Evolutionary conservation across 192 early-diverging fungal genomes (phyloP).

Genomic region (Backusella westeae): DNA sequence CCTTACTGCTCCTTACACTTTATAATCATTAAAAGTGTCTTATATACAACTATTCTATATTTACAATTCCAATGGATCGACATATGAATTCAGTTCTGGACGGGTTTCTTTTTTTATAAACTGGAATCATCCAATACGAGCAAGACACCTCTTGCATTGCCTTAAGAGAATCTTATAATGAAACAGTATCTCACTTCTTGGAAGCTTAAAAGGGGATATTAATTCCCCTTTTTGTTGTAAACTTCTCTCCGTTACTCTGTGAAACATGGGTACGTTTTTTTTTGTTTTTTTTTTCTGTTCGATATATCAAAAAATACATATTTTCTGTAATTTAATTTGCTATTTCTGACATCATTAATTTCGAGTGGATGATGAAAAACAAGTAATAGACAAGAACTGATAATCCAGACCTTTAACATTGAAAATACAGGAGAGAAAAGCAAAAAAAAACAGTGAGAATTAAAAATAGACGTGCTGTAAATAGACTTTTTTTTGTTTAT

Average conservation of each 20-base stretch:
- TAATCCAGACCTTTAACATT: not conserved
- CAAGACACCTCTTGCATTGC: not conserved
- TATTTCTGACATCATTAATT: not conserved
- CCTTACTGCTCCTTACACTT: conserved; percentile 2
- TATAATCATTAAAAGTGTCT: conserved; percentile 2
- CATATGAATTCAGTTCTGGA: not conserved
- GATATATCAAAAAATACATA: no score
- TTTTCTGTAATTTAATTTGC: not conserved
- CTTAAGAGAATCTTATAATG: not conserved
- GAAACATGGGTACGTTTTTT: not conserved
- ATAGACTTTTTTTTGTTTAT: not conserved
- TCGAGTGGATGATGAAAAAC: not conserved
- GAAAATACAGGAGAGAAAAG: not conserved
- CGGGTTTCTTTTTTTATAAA: not conserved
- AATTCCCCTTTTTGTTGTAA: not conserved
- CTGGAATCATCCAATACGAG: not conserved
- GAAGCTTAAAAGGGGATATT: not conserved
- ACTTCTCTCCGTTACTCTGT: not conserved
- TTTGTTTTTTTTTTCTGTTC: not conserved
- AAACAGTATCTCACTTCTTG: not conserved
- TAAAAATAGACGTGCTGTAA: not conserved
- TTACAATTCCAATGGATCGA: conserved; percentile 8
- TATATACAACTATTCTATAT: conserved; percentile 1
- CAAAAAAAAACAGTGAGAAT: not conserved
- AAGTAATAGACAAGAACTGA: not conserved